phyloP scores from a whole-genome alignment of 2,329 filamentous ascomycete genomes.

The Rosellinia necatrix region DNA sequence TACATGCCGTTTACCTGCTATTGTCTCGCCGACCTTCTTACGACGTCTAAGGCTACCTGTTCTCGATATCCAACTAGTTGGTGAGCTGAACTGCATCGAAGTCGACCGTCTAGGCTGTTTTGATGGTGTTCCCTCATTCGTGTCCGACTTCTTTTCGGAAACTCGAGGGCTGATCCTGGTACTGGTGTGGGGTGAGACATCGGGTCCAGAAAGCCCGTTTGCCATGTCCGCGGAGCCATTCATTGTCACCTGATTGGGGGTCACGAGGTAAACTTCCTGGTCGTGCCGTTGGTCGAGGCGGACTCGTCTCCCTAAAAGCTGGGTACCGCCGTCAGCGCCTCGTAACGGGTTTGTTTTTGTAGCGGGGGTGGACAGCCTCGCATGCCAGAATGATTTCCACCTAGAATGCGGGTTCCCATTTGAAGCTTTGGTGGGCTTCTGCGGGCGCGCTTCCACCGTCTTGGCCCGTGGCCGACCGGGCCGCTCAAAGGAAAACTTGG shows the following conservation, averaged over 20 bases:
- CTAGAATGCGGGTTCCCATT: constrained; percentile 31
- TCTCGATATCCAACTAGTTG: constrained; percentile 60
- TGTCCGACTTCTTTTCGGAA: constrained; percentile 32
- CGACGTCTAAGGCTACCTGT: constrained; percentile 60
- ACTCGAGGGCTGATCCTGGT: constrained; percentile 34
- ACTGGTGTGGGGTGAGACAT: constrained; percentile 13
- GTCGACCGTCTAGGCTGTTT: constrained; percentile 57
- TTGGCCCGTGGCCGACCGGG: constrained; percentile 42
- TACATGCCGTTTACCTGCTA: constrained; percentile 54
- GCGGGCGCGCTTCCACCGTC: constrained; percentile 31
- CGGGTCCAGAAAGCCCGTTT: constrained; percentile 6
- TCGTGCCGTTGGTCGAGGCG: constrained; percentile 40
- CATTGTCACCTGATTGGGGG: constrained; percentile 37
- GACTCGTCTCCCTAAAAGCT: constrained; percentile 38
- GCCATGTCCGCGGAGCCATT: not conserved
- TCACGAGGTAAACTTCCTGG: constrained; percentile 46
- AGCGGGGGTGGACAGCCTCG: constrained; percentile 38
- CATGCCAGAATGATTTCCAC: constrained; percentile 65
- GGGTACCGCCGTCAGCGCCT: constrained; percentile 36
- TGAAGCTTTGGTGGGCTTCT: constrained; percentile 20
- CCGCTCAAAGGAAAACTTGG: constrained; percentile 41
- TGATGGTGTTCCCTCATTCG: constrained; percentile 48
- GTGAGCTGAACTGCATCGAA: constrained; percentile 64
- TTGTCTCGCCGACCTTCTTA: constrained; percentile 54
- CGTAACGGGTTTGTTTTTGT: constrained; percentile 33